A percentile compares a stretch with the other conserved stretches of the same genome.
phyloP scores from a whole-genome alignment of 2,329 filamentous ascomycete genomes.

The Helminthosporium solani region DNA sequence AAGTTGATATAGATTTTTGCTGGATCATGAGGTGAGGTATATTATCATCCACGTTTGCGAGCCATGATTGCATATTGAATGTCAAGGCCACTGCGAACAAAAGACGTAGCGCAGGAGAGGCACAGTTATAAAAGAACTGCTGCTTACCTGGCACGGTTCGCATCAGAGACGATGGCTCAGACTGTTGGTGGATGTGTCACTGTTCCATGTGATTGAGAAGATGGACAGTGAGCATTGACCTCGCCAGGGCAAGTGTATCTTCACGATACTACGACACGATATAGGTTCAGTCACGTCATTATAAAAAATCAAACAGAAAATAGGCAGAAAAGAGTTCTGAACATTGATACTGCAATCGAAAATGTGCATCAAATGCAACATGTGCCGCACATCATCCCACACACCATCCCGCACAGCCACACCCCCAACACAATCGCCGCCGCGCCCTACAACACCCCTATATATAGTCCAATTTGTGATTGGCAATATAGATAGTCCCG shows the following conservation, averaged over 20 bases:
- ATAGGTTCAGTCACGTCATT: too few species aligned
- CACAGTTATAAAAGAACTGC: neutral
- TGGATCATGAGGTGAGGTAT: neutral
- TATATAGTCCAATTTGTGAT: slow-evolving; percentile 9
- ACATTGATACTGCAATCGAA: neutral
- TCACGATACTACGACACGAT: neutral
- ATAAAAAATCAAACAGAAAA: neutral
- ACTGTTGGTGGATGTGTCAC: neutral
- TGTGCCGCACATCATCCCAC: neutral
- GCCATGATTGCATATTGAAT: neutral
- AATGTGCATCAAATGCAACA: neutral
- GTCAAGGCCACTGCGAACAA: too few species aligned
- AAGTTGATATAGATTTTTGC: neutral
- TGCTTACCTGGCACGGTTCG: too few species aligned
- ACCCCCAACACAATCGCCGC: neutral
- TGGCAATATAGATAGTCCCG: slow-evolving; percentile 10
- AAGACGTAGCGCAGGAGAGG: neutral
- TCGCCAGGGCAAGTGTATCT: neutral
- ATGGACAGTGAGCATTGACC: neutral
- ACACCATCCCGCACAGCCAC: neutral
- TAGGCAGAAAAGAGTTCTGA: neutral
- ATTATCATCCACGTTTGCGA: neutral
- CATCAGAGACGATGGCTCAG: neutral
- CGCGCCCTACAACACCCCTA: neutral
- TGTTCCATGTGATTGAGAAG: neutral